Evolutionary conservation across 306 rosid species (phyloP), one percentile per base, ranked within the genome.

Genomic region (Sesbania bispinosa): DNA sequence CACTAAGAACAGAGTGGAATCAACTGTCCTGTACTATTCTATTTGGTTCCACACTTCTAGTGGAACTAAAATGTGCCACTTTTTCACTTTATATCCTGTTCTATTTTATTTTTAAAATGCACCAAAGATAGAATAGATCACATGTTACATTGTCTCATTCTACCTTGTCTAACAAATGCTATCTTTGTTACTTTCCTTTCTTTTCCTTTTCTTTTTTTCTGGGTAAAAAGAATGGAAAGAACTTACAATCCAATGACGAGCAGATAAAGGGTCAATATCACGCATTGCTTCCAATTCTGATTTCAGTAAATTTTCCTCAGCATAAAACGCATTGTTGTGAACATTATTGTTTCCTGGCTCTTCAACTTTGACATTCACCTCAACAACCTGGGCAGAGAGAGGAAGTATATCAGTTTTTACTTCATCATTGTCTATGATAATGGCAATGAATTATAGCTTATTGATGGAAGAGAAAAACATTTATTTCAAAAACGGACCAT

Each of bases 241-340:
- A 65, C 82, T 84, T 82, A 89, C 92, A 78, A 89, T 89, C 96
- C 96, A 89, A 73, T 89, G 96, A 29, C 93, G 90, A 19, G 96
- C 96, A 42, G 90, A 81, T 82, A 82, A 62, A 42, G 96, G 87
- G 68, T 89, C 84, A 32, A 90, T 87, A 67, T 89, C 92, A 8
- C 96, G 96, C 81, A 75, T 85, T 45, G 96, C 96, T 83, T 87
- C 86, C 67, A 84, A 59, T 77, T 89, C 96, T 6, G 96, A 83
- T 80, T 80, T 87, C 47, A 89, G 86, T 73, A 85, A 69, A 20
- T 80, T 86, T 73, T 89, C 96, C 73, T 89, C 90, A 1, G 96
- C 93, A 70, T 80, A 89, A 80, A 89, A 89, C 19, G 93, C 96
- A 81, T 89, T 89, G 75, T 85, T 87, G 62, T 89, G 96, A 71